Conservation (phyloP, 1,284 basidiomycete genomes). For the Hypsizygus ulmarius region DNA sequence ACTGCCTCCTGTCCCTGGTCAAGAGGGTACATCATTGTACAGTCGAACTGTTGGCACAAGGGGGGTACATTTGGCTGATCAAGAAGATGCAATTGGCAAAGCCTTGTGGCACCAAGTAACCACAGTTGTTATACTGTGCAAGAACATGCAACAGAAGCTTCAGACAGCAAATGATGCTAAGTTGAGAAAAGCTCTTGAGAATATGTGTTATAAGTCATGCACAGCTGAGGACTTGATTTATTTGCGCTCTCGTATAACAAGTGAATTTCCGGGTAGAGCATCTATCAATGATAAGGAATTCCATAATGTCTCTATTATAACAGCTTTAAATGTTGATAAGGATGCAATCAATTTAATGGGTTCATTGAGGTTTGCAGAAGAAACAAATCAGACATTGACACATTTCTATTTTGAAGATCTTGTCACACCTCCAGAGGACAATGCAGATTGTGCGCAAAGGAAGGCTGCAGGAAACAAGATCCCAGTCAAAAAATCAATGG, state of each 20-base stretch:
- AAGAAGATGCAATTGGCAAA: conserved; percentile 30
- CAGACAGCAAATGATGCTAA: conserved; percentile 22
- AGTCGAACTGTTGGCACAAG: conserved; percentile 12
- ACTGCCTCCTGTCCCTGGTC: conserved; percentile 22
- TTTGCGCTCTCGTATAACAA: conserved; percentile 22
- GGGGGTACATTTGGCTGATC: conserved; percentile 9
- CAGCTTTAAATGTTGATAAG: conserved; percentile 26
- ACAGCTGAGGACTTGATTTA: conserved; percentile 31
- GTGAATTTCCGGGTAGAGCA: background rate
- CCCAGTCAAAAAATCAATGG: background rate
- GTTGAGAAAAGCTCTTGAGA: conserved; percentile 29
- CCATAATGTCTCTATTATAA: conserved; percentile 31
- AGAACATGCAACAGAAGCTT: conserved; percentile 35
- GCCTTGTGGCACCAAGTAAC: conserved; percentile 33
- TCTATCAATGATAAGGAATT: conserved; percentile 21
- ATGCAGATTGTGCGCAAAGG: background rate
- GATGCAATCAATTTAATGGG: conserved; percentile 28
- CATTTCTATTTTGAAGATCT: conserved; percentile 14
- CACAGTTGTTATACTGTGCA: conserved; percentile 31
- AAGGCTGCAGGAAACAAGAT: conserved; percentile 2
- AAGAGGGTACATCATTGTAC: conserved; percentile 17
- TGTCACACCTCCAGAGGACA: conserved; percentile 9
- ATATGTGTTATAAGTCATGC: conserved; percentile 34
- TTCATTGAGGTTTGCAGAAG: background rate
- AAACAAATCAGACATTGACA: background rate